phyloP scores from a whole-genome alignment of 2,329 filamentous ascomycete species.

The Botryosphaeria dothidea region DNA sequence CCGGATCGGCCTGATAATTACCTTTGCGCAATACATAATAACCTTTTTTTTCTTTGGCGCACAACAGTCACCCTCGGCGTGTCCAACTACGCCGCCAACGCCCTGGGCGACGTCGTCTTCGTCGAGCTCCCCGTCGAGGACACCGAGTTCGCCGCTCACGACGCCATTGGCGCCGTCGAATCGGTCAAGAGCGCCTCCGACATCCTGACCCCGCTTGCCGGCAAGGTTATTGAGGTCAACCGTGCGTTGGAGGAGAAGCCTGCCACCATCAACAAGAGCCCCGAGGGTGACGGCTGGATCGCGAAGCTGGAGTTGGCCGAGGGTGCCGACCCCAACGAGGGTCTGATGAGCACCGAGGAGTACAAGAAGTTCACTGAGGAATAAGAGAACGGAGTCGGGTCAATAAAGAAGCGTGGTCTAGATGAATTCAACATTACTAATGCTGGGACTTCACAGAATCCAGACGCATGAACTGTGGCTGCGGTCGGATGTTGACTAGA shows the following conservation, averaged over 20 bases:
- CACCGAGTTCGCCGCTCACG: conserved; percentile 70
- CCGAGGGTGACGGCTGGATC: conserved; percentile 92
- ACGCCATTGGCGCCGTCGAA: conserved; percentile 91
- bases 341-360: conserved; percentile 67
- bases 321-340: conserved; percentile 61
- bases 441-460: neutral
- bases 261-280: conserved; percentile 81
- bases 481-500: neutral
- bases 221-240: conserved; percentile 77
- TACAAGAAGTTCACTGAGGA: conserved; percentile 60
- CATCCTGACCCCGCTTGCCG: conserved; percentile 84
- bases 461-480: neutral
- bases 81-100: conserved; percentile 85
- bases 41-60: neutral
- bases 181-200: conserved; percentile 98
- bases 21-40: conserved; percentile 19
- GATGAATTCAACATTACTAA: conserved; percentile 13
- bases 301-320: conserved; percentile 80
- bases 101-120: conserved; percentile 94
- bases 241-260: conserved; percentile 78
- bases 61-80: conserved; percentile 72
- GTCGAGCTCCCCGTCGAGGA: conserved; percentile 83
- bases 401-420: neutral
- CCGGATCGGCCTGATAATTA: neutral
- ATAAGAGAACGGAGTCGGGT: neutral